Base-by-base conservation (phyloP, 495 filamentous ascomycete species). In the Hypoxylon fuscum region DNA sequence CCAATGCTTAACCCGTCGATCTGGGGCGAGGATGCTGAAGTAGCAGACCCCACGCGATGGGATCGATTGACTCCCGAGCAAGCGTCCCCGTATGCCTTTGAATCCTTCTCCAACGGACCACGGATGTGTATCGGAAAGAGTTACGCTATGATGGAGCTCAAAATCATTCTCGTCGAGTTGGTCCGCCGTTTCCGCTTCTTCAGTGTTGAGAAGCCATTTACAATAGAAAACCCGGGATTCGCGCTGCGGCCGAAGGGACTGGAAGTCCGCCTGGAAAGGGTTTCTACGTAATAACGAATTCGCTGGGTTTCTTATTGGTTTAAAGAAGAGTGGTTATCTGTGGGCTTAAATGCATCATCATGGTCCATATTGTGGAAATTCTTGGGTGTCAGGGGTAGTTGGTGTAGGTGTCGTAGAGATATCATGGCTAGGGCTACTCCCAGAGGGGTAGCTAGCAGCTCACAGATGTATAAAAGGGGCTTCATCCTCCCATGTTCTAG, bases 61-160 rank as follows among this genome's bases (percentile, higher is more conserved):
- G 69, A 72, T 20, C 22, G 38, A 3, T 27, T 66, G 32, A 27
- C 31, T 14, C 50, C 46, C 3, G 55, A 55, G 10, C 58, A 63
- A 31, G 55, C 46, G 9, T 49, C 27, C 18, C 69, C 69, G 7
- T 70, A 66, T 25, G 64, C 67, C 2, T 49, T 62, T 5, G 40
- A 54, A 23, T 35, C 55, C 10, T 74, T 74, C 40, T 40, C 54
- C 15, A 49, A 54, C 41, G 72, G 72, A 2, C 68, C 69, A 15
- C 43, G 72, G 11, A 35, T 67, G 1, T 75, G 71, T 41, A 65
- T 73, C 11, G 72, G 68, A 14, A 70, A 69, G 53, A 22, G 57
- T 1, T 71, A 67, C 38, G 68, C 69, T 11, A 15, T 72, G 34
- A 38, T 63, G 29, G 72, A 75, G 57, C 18, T 72, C 35, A 75